These are phyloP conservation scores for Ophiostoma ulmi DNA, from an alignment of 2,329 filamentous ascomycete species.

Conservation along the genomic window DNA sequence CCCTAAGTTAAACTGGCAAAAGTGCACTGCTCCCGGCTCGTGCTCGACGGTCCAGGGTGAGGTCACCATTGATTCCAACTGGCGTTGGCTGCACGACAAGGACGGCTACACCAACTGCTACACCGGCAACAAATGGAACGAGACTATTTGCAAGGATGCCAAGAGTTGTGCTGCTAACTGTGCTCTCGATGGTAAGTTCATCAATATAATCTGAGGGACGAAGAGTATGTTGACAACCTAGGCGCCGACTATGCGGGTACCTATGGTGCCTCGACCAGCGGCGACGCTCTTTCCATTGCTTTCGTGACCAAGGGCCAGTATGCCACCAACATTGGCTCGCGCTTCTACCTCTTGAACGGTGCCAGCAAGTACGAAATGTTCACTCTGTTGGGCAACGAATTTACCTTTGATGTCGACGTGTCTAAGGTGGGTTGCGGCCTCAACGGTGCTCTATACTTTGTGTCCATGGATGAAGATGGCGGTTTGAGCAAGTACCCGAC, in stretches of 20 bases:
- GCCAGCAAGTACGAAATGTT: constrained; percentile 42
- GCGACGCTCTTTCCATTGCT: constrained; percentile 44
- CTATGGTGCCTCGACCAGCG: constrained; percentile 49
- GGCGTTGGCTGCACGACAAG: constrained; percentile 52
- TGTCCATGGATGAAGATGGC: constrained; percentile 48
- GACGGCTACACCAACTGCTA: constrained; percentile 47
- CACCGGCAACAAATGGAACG: constrained; percentile 45
- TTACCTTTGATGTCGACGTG: constrained; percentile 61
- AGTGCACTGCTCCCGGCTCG: constrained; percentile 43
- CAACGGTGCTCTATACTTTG: constrained; percentile 51
- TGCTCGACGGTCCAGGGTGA: constrained; percentile 46
- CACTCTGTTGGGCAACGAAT: constrained; percentile 55
- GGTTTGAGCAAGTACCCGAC: constrained; percentile 43
- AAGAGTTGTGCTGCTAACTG: constrained; percentile 51
- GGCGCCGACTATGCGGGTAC: constrained; percentile 48
- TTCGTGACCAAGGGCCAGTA: constrained; percentile 41
- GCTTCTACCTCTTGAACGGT: constrained; percentile 34
- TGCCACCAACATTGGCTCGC: constrained; percentile 38
- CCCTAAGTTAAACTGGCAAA: constrained; percentile 48
- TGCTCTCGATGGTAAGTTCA: constrained; percentile 31
- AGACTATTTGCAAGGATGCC: constrained; percentile 44
- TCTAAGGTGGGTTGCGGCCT: constrained; percentile 59
- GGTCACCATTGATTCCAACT: constrained; percentile 52
- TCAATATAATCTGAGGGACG: not conserved
- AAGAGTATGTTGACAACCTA: constrained; percentile 37